phyloP scores from a whole-genome alignment of 139 green algal genomes.

The Haematococcus sp. region DNA sequence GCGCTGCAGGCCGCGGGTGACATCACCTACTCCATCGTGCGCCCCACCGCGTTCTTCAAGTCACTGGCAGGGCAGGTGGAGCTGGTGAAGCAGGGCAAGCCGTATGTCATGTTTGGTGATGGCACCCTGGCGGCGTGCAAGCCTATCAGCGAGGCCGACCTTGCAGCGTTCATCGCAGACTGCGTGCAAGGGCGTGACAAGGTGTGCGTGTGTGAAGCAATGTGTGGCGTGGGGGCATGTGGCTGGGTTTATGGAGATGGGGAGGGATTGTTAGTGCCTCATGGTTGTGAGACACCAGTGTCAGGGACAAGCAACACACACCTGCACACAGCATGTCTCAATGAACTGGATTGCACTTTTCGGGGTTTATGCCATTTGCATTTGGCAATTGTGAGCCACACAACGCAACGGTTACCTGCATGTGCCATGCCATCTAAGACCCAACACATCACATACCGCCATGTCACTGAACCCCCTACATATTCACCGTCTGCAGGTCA shows the following conservation, averaged over 20 bases:
- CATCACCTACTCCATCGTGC: slow-evolving; percentile 95
- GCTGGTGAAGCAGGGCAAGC: slow-evolving; percentile 88
- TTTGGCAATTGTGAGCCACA: too few relatives aligned
- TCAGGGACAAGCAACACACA: too few relatives aligned
- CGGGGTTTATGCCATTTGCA: too few relatives aligned
- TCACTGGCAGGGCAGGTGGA: slow-evolving; percentile 84
- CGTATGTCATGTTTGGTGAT: slow-evolving; percentile 99
- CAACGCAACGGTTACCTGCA: too few relatives aligned
- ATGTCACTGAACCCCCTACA: not conserved
- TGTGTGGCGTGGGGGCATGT: not conserved
- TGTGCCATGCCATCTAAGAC: too few relatives aligned
- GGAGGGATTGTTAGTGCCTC: too few relatives aligned
- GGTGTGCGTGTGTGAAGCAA: not conserved
- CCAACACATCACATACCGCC: slow-evolving; percentile 14
- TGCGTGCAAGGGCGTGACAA: slow-evolving; percentile 60
- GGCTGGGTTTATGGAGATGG: not conserved
- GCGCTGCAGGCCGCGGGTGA: slow-evolving; percentile 48
- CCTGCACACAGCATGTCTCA: too few relatives aligned
- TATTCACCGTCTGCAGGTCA: slow-evolving; percentile 25
- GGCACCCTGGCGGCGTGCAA: slow-evolving; percentile 95
- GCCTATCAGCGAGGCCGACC: slow-evolving; percentile 95
- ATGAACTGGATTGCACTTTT: too few relatives aligned
- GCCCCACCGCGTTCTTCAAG: slow-evolving; percentile 99
- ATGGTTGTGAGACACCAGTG: too few relatives aligned
- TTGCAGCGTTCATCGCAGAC: slow-evolving; percentile 92